Conservation (phyloP, 176 grass and related monocot genomes). For the Rhipidocladum racemiflorum region DNA sequence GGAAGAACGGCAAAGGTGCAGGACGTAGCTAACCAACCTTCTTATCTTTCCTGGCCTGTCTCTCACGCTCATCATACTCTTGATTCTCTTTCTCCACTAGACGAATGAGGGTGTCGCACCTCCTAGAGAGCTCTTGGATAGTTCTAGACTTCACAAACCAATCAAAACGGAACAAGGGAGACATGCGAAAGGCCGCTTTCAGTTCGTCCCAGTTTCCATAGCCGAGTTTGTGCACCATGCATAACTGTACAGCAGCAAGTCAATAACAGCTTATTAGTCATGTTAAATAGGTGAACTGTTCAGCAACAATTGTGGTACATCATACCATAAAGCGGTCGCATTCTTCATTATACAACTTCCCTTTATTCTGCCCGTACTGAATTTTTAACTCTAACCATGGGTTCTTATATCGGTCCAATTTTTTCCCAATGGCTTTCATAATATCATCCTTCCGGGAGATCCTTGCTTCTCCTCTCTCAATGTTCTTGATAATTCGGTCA, state of each 20-base stretch:
- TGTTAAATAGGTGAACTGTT: background rate
- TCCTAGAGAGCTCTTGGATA: constrained; percentile 64
- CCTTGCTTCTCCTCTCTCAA: constrained; percentile 78
- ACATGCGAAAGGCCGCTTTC: constrained; percentile 67
- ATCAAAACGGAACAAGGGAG: constrained; percentile 69
- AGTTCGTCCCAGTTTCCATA: constrained; percentile 85
- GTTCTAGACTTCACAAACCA: constrained; percentile 87
- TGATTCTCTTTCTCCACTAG: constrained; percentile 85
- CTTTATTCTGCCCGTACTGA: constrained; percentile 81
- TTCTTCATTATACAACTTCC: constrained; percentile 79
- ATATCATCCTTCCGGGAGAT: constrained; percentile 85
- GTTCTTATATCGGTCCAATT: constrained; percentile 70
- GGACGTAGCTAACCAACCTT: constrained; percentile 39
- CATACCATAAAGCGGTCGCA: constrained; percentile 83
- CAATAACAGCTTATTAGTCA: background rate
- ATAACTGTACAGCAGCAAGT: constrained; percentile 44
- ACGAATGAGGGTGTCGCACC: constrained; percentile 73
- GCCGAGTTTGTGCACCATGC: constrained; percentile 76
- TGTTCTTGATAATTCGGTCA: constrained; percentile 74
- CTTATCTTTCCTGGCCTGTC: constrained; percentile 69
- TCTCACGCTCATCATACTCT: constrained; percentile 64
- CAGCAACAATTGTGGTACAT: background rate
- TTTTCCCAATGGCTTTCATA: constrained; percentile 73
- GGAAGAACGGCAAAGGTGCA: background rate
- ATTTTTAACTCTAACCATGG: constrained; percentile 80